Evolutionary conservation across 164 flowering plant species (phyloP), one percentile per base, ranked within the genome.

Genomic region (Magnolia kwangsiensis): DNA sequence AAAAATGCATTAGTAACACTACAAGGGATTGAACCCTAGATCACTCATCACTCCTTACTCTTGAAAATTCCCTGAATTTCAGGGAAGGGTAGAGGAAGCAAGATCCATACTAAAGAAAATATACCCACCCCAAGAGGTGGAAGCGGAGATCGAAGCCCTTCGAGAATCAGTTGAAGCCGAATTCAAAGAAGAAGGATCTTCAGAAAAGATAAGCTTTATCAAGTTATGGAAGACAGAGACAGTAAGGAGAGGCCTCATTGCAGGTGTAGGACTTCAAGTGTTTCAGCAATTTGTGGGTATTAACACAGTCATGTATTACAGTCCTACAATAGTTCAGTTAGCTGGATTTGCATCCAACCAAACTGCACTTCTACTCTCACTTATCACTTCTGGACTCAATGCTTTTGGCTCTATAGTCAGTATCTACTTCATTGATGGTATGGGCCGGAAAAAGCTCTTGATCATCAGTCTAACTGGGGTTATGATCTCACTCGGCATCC

Each of bases 271-370:
- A 5, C 91, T 89, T 66, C 92, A 88, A 72, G 78, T 90, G 8
- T 84, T 87, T 79, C 96, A 91, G 77, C 96, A 91, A 69, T 89
- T 91, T 82, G 90, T 89, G 21, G 93, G 92, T 69, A 91, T 91
- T 63, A 91, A 91, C 83, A 91, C 93, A 4, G 92, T 91, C 16
- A 89, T 89, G 94, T 90, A 90, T 69, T 90, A 89, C 84, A 89
- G 93, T 76, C 90, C 94, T n/a, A 83, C 91, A 67, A 90, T 90
- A 50, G 85, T 89, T 58, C 93, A 90, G 74, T 63, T 91, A 1
- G 91, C 95, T 13, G 95, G 91, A 37, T 76, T 82, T 69, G 92
- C 92, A 0, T 89, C 95, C 0, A 89, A 91, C 80, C 80, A 79
- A 66, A 88, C 89, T 2, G 95, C 95, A 4, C 86, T 91, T 16